Base-by-base conservation (phyloP, 495 filamentous ascomycete species). In the Trichoderma erinaceum region DNA sequence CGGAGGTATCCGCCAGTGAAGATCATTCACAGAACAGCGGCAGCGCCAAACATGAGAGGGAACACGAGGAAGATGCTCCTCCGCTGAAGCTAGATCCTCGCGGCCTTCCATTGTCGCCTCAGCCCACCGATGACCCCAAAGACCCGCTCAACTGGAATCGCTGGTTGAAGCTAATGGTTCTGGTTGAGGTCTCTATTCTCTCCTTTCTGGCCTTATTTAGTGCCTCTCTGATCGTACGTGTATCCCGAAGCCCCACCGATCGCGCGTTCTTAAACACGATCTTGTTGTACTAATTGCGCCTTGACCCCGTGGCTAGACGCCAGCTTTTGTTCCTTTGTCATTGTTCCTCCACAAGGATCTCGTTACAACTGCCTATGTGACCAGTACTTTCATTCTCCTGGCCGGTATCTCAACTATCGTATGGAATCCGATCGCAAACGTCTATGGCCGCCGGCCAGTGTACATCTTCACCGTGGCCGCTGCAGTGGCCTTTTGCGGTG, bases 351-450 rank as follows among this genome's bases (percentile, higher is more conserved):
- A 68, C 41, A 12, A n/a, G 1, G 48, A 58, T 7, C 58, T 68
- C 0, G 67, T 68, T 5, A 58, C 50, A 23, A 64, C 67, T 13
- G 67, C 67, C 0, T 68, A 68, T 21, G 67, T 68, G 58, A 68
- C 67, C 0, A 68, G 67, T 41, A 63, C 58, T 1, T 68, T 68
- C 58, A 68, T 68, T 41, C 23, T 68, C 7, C 63, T 61, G 12
- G 67, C 46, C 29, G 67, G 52, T 21, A 38, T 75, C 21, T 69
- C 69, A 52, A 38, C 75, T n/a, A 71, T 90, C 3, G 86, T 89
- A 72, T 90, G 88, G 88, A 88, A 90, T 74, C 87, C 87, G 0
- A 81, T 89, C 61, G 85, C 88, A 0, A 74, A 89, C 68, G 83
- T 88, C 68, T 90, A 85, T 78, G 88, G 88, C 43, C 89, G 89